Percentiles rank a stretch among this genome's conserved stretches.
Evolutionary conservation across 768 basidiomycete species (phyloP).

Genomic region (Tubosaeta sp.): DNA sequence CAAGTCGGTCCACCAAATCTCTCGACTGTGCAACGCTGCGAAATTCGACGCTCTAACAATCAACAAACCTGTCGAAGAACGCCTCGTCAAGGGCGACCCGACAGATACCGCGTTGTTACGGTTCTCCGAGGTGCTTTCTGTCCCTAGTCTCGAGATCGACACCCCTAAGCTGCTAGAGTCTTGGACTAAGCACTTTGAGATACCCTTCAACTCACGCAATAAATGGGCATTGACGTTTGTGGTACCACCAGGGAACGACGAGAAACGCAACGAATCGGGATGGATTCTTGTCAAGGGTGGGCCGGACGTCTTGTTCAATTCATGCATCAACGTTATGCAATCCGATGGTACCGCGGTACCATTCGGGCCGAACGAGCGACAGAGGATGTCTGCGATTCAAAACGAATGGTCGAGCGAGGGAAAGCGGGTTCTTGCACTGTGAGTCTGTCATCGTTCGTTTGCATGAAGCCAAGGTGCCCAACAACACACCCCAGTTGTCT

Average conservation of each 20-base stretch:
- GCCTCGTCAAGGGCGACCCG: conserved; percentile 42
- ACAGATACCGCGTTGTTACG: conserved; percentile 53
- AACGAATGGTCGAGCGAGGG: conserved; percentile 45
- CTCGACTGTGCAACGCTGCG: conserved; percentile 56
- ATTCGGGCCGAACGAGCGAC: conserved; percentile 22
- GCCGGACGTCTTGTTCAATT: conserved; percentile 47
- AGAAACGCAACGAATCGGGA: conserved; percentile 5
- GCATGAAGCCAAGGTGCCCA: not conserved
- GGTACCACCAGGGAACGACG: conserved; percentile 1
- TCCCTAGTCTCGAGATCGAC: conserved; percentile 22
- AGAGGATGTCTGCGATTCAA: conserved; percentile 28
- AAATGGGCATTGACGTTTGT: conserved; percentile 53
- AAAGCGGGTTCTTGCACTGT: conserved; percentile 51
- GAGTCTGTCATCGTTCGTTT: not conserved
- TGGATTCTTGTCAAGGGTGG: conserved; percentile 54
- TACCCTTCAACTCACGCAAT: conserved; percentile 47
- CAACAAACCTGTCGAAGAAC: conserved; percentile 29
- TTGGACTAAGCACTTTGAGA: conserved; percentile 29
- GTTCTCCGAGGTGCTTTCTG: conserved; percentile 36
- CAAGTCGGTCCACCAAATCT: conserved; percentile 32
- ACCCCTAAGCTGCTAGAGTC: conserved; percentile 15
- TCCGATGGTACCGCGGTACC: conserved; percentile 31
- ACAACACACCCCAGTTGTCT: conserved; percentile 21
- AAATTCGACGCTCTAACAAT: conserved; percentile 38
- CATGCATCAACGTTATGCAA: conserved; percentile 33